Evolutionary conservation across 1,284 basidiomycete genomes (phyloP), one percentile per base, ranked within the genome.

Genomic region (Wolfiporia cocos): DNA sequence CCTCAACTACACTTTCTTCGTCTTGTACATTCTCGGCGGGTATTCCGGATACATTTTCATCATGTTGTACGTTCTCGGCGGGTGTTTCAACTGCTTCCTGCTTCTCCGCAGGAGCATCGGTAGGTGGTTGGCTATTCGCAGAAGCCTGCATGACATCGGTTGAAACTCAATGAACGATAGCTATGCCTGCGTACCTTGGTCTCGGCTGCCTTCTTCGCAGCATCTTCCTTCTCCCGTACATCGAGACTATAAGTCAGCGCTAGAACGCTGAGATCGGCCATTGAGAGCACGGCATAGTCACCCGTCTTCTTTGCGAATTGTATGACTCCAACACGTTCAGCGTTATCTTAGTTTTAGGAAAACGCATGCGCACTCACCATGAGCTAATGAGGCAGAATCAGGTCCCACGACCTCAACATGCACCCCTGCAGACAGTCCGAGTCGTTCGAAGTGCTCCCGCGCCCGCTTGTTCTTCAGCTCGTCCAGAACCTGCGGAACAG

Each of bases 271-370:
- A 99, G 64, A 80, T 99, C 96, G 14, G 94, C 78, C 56, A 84
- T 76, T 7, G 93, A 97, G 23, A 99, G 74, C 34, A 95, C 95
- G 26, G 90, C 74, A 59, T 92, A 95, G 66, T 99, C 96, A 65
- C 96, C 96, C 0, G 95, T 97, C 71, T 92, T 91, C 71, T 92
- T 94, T 3, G 96, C 91, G 65, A 86, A 89, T 49, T 87, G 84
- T 39, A 89, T 88, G 7, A 95, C 96, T 91, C 53, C 32, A 26
- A 44, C 19, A 36, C 26, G 41, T 39, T 51, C 29, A 49, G 50
- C 41, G 45, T 41, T 43, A 32, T 34, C 9, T 20, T 28, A 24
- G n/a, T 15, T 18, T 1, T 18, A 18, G 17, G 15, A 5, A 5
- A 18, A 5, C 11, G 18, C 14, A 15, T 30, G 12, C 2, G 7